Evolutionary conservation across 805 yeast genomes (phyloP), one percentile per base, ranked within the genome.

Genomic region (Teunomyces gatunensis): DNA sequence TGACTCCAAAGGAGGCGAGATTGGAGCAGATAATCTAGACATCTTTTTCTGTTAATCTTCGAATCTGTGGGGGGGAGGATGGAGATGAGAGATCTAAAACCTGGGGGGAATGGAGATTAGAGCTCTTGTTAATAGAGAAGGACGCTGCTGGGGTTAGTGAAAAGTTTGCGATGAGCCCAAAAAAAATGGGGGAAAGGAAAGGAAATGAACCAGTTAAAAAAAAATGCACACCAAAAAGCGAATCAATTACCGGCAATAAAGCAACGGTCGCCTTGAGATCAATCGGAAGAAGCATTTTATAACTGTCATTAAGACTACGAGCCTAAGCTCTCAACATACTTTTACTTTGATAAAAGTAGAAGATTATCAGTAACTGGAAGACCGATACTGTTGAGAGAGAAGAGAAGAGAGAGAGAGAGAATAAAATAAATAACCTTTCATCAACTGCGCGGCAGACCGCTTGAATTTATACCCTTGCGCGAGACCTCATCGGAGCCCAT

Each of bases 1-100:
- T 47, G 89, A 75, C 61, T 86, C 86, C 84, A 89, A 80, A 56
- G 96, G 94, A 46, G 96, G 96, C 58, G 95, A 79, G 64, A 90
- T 88, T 47, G 97, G 96, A 60, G 83, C 81, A 56, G 90, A 82
- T 59, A 85, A 84, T 57, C 48, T 49, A 33, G 51, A 51, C 53
- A 53, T 51, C 33, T 45, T 44, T 32, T 32, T 20, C 39, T 35
- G 39, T 35, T 35, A 35, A 35, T 32, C 34, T 32, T 32, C 17
- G 34, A 32, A 13, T 32, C 34, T 32, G 34, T 9, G 34, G 34
- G 17, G 34, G 10, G 34, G 13, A 13, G 10, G 13, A 32, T 32
- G 34, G 13, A 35, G 27, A 35, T 18, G 17, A 39, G 42, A 33
- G 32, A 23, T 42, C 36, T 42, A 42, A 25, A 25, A 35, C 40